Conservation (phyloP, 2,329 filamentous ascomycete species). For the Xylariaceae sp. region DNA sequence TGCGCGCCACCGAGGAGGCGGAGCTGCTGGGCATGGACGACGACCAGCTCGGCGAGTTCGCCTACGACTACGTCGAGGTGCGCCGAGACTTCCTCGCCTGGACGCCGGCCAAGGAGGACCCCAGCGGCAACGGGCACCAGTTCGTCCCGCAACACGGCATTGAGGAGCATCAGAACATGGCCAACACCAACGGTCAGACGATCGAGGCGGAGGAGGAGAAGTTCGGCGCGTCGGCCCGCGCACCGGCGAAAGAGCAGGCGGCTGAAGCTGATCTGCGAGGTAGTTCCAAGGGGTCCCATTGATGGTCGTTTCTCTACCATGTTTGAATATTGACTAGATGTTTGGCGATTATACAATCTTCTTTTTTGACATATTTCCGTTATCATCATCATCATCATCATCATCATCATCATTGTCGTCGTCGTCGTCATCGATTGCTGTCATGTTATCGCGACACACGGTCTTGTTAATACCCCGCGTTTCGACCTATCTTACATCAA, state of each 20-base stretch:
- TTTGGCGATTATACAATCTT: too few relatives aligned
- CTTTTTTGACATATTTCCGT: too few relatives aligned
- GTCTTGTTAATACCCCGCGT: too few relatives aligned
- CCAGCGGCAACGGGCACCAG: constrained; percentile 52
- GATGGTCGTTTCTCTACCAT: too few relatives aligned
- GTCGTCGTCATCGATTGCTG: too few relatives aligned
- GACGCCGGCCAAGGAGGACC: constrained; percentile 70
- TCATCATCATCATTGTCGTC: too few relatives aligned
- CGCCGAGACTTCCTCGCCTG: constrained; percentile 84
- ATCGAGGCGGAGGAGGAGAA: constrained; percentile 35
- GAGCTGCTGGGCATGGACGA: constrained; percentile 87
- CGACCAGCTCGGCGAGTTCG: constrained; percentile 85
- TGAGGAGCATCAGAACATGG: constrained; percentile 63
- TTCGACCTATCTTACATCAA: too few relatives aligned
- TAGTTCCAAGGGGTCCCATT: not conserved
- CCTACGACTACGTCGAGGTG: constrained; percentile 87
- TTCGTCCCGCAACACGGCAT: constrained; percentile 69
- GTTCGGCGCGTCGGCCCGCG: constrained; percentile 22
- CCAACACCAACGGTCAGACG: constrained; percentile 48
- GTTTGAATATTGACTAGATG: too few relatives aligned
- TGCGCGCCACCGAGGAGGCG: constrained; percentile 75
- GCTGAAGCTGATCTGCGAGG: constrained; percentile 6
- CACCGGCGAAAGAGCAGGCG: constrained; percentile 19
- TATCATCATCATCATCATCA: too few relatives aligned
- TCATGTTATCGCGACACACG: too few relatives aligned